Evolutionary conservation across 177 flowering plant genomes (phyloP), one percentile per base, ranked within the genome.

Genomic region (Vitis hybrid): DNA sequence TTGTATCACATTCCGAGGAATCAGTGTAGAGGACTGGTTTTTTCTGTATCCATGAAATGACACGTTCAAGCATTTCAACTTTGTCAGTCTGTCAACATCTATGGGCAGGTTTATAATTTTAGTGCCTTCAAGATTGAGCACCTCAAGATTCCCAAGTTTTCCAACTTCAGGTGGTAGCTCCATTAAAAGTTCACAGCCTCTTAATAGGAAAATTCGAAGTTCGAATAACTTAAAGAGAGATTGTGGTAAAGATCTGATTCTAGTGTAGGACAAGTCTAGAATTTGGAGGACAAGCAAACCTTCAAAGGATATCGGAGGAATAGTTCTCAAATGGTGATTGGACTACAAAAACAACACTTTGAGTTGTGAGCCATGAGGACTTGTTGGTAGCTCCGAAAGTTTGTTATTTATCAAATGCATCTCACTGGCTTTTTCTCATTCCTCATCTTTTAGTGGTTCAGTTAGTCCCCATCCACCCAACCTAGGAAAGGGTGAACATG

Each of bases 91-190:
- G 0, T 1, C n/a, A 30, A 67, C 14, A 10, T 67, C 70, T 12
- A 56, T 17, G 2, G 70, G 70, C 0, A 67, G 18, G 15, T 13
- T 8, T 11, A 56, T n/a, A 45, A 67, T 30, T 52, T 56, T n/a
- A 13, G 70, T 67, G 17, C 70, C 70, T 56, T 67, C 62, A 56
- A 67, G 62, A 57, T 67, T 62, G 15, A 57, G 40, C 14, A 67
- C 51, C 62, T 67, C 57, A 9, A 67, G 70, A 7, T 67, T 14
- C 52, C n/a, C 56, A 0, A 67, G 55, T 10, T 18, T 51, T 14
- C 70, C 57, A 45, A 67, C 40, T 56, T 56, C n/a, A 4, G 70
- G 70, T 10, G 70, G 18, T 0, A 67, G 14, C n/a, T 13, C 51
- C 32, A 55, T 67, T 13, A 67, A 17, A 45, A 32, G 62, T 3